Evolutionary conservation across 2,329 filamentous ascomycete genomes (phyloP).

Genomic region (Emmonsiellopsis sp.): DNA sequence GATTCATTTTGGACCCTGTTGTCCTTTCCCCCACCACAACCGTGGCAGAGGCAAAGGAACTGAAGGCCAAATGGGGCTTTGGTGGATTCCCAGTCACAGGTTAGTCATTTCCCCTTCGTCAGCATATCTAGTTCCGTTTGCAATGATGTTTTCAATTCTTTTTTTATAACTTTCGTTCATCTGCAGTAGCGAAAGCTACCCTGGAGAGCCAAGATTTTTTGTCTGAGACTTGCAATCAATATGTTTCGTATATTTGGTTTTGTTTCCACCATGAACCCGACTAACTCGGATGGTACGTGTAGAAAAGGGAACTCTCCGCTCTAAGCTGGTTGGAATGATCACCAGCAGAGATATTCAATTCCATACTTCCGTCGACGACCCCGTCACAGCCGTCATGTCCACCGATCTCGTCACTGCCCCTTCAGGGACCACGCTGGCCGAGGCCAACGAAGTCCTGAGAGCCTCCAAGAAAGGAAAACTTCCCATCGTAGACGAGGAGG

Average conservation of each 20-base stretch:
- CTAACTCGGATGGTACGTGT: slow-evolving; percentile 14
- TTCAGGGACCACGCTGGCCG: slow-evolving; percentile 69
- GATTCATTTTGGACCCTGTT: slow-evolving; percentile 93
- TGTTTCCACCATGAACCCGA: slow-evolving; percentile 11
- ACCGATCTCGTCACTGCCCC: slow-evolving; percentile 85
- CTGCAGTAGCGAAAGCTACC: slow-evolving; percentile 80
- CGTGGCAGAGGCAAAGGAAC: slow-evolving; percentile 77
- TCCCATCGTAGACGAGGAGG: slow-evolving; percentile 74
- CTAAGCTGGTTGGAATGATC: slow-evolving; percentile 93
- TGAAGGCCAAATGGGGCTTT: slow-evolving; percentile 98
- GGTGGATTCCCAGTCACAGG: slow-evolving; percentile 97
- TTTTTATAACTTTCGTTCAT: slow-evolving; percentile 99
- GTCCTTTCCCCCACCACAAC: slow-evolving; percentile 83
- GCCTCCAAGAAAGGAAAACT: slow-evolving; percentile 98
- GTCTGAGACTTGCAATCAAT: slow-evolving; percentile 34
- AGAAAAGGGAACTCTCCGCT: slow-evolving; percentile 90
- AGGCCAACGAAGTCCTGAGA: slow-evolving; percentile 88
- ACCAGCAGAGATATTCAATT: slow-evolving; percentile 98
- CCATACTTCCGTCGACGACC: slow-evolving; percentile 62
- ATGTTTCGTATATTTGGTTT: slow-evolving; percentile 6
- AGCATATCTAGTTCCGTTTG: slow-evolving; percentile 14
- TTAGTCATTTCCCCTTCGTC: slow-evolving; percentile 45
- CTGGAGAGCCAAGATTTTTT: slow-evolving; percentile 62
- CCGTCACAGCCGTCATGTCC: slow-evolving; percentile 88
- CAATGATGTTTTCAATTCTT: slow-evolving; percentile 64